Evolutionary conservation across 768 basidiomycete genomes (phyloP), one percentile per base, ranked within the genome.

Genomic region (Collybia mongolica): DNA sequence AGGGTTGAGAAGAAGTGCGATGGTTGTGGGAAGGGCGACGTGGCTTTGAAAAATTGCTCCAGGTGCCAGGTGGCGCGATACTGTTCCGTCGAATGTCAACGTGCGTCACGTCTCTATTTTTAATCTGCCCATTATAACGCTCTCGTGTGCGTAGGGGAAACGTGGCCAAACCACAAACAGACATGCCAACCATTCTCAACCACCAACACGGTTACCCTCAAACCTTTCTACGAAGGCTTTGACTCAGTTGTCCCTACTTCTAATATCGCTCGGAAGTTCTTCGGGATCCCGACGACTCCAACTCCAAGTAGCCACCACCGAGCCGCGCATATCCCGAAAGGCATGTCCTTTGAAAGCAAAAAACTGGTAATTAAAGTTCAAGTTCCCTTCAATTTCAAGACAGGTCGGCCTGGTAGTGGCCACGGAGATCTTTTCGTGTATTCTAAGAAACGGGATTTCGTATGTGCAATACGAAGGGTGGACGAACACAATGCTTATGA

Each of bases 311-410:
- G 58, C 46, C 54, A 65, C 50, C 26, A 52, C 49, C 56, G 61
- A 22, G 42, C 59, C 6, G 51, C 60, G 15, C 65, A 63, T 41
- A 48, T 62, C 17, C 60, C 65, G 5, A 59, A 60, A 28, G 46
- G 49, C 18, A 48, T 63, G 1, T 32, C 38, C 17, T 39, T 19
- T 3, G 55, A 59, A 40, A 51, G 66, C 4, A 80, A 80, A 63
- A 60, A 59, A 32, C 60, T 81, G 54, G 62, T 81, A 44, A 68
- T 84, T 66, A 84, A 84, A 62, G 67, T 82, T 0, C 82, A 84
- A 55, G 65, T 79, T 0, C 76, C 80, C 0, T 64, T 65, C 40
- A 52, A 48, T 35, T 44, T 49, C 1, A 6, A 50, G 50, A 37
- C 35, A 36, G 53, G 40, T 40, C 18, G 22, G 6, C 19, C 54